Base-by-base conservation (phyloP, 805 yeast genomes). In the Suhomyces emberorum region DNA sequence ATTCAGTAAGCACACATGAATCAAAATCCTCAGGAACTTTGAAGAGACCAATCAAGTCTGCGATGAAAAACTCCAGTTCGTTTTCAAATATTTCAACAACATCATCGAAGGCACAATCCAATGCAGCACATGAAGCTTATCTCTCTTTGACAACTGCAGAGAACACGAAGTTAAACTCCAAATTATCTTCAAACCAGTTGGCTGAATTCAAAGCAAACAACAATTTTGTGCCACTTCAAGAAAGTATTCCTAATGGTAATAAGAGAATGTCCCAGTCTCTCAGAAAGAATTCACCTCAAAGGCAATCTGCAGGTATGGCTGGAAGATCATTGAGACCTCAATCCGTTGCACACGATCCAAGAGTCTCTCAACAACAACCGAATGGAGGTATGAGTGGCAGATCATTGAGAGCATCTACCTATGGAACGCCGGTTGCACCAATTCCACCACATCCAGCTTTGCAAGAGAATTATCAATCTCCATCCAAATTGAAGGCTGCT, bases 81-180 rank as follows among this genome's bases (percentile, higher is more conserved):
- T 47, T 51, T 25, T 51, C 49, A 29, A 44, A 42, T 20, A 28
- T 48, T 4, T 40, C 39, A 4, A 39, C 37, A 6, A 44, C 41
- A 15, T 34, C 39, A 9, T 26, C 39, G 9, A 34, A 29, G 31
- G 11, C 28, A 16, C 17, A 39, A 23, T 23, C 36, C 14, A 63
- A 54, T 41, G 68, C 83, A 1, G 85, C 86, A 0, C 74, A 74
- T 18, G 74, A 72, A 41, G 88, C 85, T 0, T 82, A 82, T 48
- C 52, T 82, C 29, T 79, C 86, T 0, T 58, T 81, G 36, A 72
- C 89, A 1, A 84, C 93, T 0, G 89, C 89, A 1, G 88, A 83
- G 51, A 84, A 84, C 55, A 84, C 93, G 0, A 69, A 88, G 40
- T 53, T 82, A 38, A 84, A 84, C 58, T 83, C 91, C 1, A 72